Percentiles rank a stretch among this genome's conserved stretches.
Conservation (phyloP, 2,329 filamentous ascomycete species). For the Clonostachys chloroleuca region DNA sequence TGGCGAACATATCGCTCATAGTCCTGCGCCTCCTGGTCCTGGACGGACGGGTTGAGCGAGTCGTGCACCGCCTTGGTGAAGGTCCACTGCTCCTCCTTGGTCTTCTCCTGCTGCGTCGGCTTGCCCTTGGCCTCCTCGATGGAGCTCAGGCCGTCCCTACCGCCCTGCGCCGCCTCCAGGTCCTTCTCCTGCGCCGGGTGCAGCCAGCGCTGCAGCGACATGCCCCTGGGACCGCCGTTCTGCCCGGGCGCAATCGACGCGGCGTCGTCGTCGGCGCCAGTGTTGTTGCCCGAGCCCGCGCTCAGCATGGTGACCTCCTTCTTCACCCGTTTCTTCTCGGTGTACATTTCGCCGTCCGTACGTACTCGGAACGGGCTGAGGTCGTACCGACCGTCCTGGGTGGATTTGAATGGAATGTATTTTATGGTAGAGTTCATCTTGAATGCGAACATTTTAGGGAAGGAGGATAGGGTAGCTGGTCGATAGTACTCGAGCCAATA, state of each 20-base stretch:
- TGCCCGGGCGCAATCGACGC: conserved; percentile 31
- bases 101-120: conserved; percentile 65
- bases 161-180: background rate
- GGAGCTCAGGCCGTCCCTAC: background rate
- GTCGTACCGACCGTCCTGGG: conserved; percentile 72
- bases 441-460: conserved; percentile 88
- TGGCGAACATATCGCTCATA: conserved; percentile 88
- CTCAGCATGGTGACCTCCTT: conserved; percentile 50
- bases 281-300: background rate
- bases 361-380: conserved; percentile 85
- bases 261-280: conserved; percentile 27
- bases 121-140: conserved; percentile 34
- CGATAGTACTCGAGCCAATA: conserved; percentile 98
- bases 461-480: conserved; percentile 80
- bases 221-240: conserved; percentile 34
- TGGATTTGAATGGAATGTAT: conserved; percentile 72
- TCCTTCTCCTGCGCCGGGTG: conserved; percentile 29
- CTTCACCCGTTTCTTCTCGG: conserved; percentile 55
- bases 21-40: conserved; percentile 71
- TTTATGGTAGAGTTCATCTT: conserved; percentile 87
- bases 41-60: conserved; percentile 81
- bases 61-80: conserved; percentile 81
- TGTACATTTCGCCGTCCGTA: conserved; percentile 54
- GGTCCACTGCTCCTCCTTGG: conserved; percentile 81
- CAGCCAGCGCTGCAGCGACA: conserved; percentile 59